These are phyloP conservation scores for Aechmea fasciata DNA, from an alignment of 176 grass and related monocot species.

Conservation along the genomic window DNA sequence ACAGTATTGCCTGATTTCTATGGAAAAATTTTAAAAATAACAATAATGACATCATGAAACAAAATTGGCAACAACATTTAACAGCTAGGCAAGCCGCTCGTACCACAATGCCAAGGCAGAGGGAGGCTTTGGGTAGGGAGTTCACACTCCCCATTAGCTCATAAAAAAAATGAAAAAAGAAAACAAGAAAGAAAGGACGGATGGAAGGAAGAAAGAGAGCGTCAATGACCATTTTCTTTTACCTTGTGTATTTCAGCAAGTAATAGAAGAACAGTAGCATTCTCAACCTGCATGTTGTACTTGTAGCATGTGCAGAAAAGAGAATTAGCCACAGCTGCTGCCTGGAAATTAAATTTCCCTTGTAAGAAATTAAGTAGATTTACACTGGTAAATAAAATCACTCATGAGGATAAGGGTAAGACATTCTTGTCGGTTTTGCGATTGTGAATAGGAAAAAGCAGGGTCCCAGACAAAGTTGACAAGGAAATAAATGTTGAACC, in stretches of 20 bases:
- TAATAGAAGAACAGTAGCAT: constrained; percentile 90
- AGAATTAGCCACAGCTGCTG: constrained; percentile 65
- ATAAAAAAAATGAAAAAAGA: not conserved
- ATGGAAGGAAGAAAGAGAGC: not conserved
- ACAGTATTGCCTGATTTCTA: constrained; percentile 75
- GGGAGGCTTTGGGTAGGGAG: no score
- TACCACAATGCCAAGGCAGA: no score
- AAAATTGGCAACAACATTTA: not conserved
- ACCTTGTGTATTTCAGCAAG: constrained; percentile 94
- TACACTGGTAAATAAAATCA: not conserved
- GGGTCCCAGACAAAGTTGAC: not conserved
- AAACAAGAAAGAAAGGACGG: constrained; percentile 5
- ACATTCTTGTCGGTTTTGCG: not conserved
- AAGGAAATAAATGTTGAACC: constrained; percentile 40
- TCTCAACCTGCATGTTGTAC: constrained; percentile 91
- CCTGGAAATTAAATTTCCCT: constrained; percentile 29
- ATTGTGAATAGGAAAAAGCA: not conserved
- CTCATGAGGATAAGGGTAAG: not conserved
- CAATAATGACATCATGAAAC: not conserved
- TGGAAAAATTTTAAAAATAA: not conserved
- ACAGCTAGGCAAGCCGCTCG: not conserved
- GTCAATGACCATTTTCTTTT: constrained; percentile 7
- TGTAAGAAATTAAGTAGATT: no score
- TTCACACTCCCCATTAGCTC: not conserved
- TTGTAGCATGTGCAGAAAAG: constrained; percentile 93